Conservation (phyloP, 2,329 filamentous ascomycete genomes). For the Penicillium glabrum region DNA sequence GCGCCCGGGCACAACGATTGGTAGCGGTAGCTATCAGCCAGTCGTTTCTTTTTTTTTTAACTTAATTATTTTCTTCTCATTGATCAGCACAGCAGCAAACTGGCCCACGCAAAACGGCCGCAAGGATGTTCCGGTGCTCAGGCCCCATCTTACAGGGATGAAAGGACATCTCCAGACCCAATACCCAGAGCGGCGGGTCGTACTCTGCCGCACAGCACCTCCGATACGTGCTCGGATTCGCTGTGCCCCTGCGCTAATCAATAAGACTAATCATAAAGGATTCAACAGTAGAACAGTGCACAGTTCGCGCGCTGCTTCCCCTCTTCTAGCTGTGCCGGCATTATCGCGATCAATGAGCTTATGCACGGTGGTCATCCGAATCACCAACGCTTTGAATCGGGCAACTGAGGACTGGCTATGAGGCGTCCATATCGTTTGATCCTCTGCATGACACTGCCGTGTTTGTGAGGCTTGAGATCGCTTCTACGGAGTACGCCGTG, state of each 20-base stretch:
- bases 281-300: background rate
- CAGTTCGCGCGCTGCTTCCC: conserved; percentile 11
- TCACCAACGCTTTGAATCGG: conserved; percentile 18
- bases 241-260: conserved; percentile 9
- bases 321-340: background rate
- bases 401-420: background rate
- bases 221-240: conserved; percentile 11
- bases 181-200: conserved; percentile 16
- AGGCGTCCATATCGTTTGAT: background rate
- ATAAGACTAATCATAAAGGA: conserved; percentile 5
- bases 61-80: background rate
- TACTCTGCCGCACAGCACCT: conserved; percentile 15
- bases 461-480: background rate
- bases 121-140: conserved; percentile 3
- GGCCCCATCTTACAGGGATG: conserved; percentile 12
- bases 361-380: conserved; percentile 18
- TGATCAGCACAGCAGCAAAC: conserved; percentile 12
- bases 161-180: conserved; percentile 11
- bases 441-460: background rate
- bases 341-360: conserved; percentile 9
- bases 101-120: background rate
- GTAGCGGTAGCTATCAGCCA: background rate
- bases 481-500: background rate
- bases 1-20: conserved; percentile 14
- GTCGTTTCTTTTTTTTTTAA: background rate